Percentiles rank a stretch among this genome's conserved stretches.
These are phyloP conservation scores for Clavispora asparagi DNA, from an alignment of 805 yeast genomes.

Conservation along the genomic window DNA sequence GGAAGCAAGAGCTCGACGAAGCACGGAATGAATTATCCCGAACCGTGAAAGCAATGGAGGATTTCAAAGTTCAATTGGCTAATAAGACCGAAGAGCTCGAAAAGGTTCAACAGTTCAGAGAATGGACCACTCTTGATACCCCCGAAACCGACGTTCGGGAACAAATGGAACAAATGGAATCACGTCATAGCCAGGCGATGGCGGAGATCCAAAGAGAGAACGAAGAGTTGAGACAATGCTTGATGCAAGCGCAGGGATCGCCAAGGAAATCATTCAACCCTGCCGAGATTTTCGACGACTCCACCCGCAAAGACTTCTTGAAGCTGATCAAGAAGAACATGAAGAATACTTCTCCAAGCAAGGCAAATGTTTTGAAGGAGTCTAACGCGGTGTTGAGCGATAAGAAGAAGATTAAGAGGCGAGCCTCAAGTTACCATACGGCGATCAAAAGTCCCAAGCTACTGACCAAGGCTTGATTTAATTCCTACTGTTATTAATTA, in stretches of 20 bases:
- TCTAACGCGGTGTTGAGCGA: not conserved
- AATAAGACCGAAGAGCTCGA: not conserved
- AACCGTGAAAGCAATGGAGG: not conserved
- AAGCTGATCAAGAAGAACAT: slow-evolving; percentile 3
- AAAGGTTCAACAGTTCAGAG: not conserved
- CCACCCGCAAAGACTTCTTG: slow-evolving; percentile 7
- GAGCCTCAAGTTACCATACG: not conserved
- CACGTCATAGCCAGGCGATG: not conserved
- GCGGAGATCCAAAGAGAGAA: not conserved
- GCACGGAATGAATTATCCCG: not conserved
- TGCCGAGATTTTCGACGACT: slow-evolving; percentile 10
- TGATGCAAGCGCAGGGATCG: not conserved
- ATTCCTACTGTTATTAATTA: not conserved
- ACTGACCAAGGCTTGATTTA: not conserved
- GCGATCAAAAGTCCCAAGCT: slow-evolving; percentile 1
- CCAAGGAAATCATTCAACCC: slow-evolving; percentile 1
- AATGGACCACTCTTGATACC: not conserved
- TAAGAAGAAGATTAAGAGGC: slow-evolving; percentile 3
- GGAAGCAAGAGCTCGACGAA: not conserved
- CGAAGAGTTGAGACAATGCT: not conserved
- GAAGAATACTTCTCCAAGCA: not conserved
- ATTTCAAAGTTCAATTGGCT: not conserved
- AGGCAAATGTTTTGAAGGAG: slow-evolving; percentile 1
- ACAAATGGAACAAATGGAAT: not conserved
- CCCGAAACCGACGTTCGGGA: not conserved